Percentiles rank a stretch among this genome's conserved stretches.
Evolutionary conservation across 768 basidiomycete genomes (phyloP).

Genomic region (Grammothele lineata): DNA sequence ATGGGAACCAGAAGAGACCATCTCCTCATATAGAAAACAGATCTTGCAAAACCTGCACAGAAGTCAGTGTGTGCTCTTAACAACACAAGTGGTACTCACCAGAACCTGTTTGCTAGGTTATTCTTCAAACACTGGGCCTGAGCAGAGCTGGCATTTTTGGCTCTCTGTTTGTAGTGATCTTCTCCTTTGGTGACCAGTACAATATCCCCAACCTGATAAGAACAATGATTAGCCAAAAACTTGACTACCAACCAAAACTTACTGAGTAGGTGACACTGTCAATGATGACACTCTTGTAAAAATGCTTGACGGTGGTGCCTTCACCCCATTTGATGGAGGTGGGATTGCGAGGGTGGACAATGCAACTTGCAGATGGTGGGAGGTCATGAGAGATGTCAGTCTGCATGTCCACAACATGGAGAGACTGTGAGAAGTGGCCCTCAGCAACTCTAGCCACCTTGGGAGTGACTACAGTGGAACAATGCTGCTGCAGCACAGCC

Average conservation of each 20-base stretch:
- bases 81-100: constrained; percentile 37
- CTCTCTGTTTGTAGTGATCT: constrained; percentile 40
- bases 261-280: constrained; percentile 59
- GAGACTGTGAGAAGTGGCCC: constrained; percentile 3
- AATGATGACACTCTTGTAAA: constrained; percentile 45
- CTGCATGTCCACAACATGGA: constrained; percentile 1
- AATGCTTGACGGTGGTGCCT: constrained; percentile 21
- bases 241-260: no score
- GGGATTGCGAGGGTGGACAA: constrained; percentile 24
- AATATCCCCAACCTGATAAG: constrained; percentile 61
- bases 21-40: constrained; percentile 52
- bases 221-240: no score
- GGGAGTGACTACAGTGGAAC: constrained; percentile 24
- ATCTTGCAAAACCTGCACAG: constrained; percentile 64
- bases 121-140: constrained; percentile 45
- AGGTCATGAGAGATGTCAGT: background rate
- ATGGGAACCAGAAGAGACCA: no score
- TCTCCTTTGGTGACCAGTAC: constrained; percentile 60
- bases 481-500: no score
- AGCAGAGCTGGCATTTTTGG: constrained; percentile 34
- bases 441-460: constrained; percentile 9
- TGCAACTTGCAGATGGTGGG: background rate
- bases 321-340: constrained; percentile 31
- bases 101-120: constrained; percentile 50
- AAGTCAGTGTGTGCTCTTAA: background rate